Evolutionary conservation across 768 basidiomycete genomes (phyloP), one percentile per base, ranked within the genome.

Genomic region (Gymnopilus junonius): DNA sequence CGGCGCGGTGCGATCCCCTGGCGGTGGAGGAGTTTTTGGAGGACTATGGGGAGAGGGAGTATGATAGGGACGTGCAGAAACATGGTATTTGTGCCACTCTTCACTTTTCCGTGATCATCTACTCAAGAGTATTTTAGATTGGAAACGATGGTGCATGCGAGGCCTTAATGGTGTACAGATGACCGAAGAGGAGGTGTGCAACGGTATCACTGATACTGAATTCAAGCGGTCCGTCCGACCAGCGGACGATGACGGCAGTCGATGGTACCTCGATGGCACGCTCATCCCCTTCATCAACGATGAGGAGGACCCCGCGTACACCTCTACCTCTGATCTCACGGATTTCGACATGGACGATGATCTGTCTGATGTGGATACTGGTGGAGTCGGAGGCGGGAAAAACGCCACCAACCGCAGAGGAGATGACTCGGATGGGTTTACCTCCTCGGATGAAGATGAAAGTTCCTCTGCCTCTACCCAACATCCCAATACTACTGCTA

Each of bases 21-120:
- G 75, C 74, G 53, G 58, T 76, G 17, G 71, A 67, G 35, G 73
- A 70, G 3, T 81, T 82, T 67, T 73, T 70, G 66, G 59, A 70
- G 3, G 75, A 79, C 56, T 78, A 77, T 58, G 73, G 73, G 37
- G 68, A 75, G 60, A 78, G 79, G 54, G 81, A 80, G 58, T 82
- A 78, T 59, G 68, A 68, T 17, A 62, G 63, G 12, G 79, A 81
- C 62, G 71, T 79, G 10, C 69, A 80, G 20, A 78, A 77, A 62
- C 70, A 76, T 32, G 71, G 81, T 79, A 56, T n/a, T n/a, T 5
- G 75, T 70, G 20, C 29, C 29, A 58, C 57, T 11, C 57, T 14
- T 8, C n/a, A 25, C 23, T 40, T 14, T 51, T 48, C 57, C 32
- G 63, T 40, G n/a, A 17, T 31, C 27, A 37, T 54, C 0, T 50